Conservation (phyloP, 78 protist genomes). For the Chrysochromulina parva region DNA sequence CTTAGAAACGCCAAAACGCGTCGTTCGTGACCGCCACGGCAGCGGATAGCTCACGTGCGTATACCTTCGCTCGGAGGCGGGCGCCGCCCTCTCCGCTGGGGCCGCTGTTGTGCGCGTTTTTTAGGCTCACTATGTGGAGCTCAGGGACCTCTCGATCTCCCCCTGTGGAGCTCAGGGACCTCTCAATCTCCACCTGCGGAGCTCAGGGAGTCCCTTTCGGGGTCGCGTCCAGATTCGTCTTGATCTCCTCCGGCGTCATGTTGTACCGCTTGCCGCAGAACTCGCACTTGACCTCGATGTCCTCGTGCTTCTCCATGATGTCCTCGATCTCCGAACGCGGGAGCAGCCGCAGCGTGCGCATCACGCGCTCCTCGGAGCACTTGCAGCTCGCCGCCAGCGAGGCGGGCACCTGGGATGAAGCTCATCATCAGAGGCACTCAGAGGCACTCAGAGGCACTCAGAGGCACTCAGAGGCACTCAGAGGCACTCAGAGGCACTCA, state of each 20-base stretch:
- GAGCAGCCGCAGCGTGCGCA: neutral
- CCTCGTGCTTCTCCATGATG: neutral
- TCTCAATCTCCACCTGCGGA: neutral
- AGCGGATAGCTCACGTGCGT: too few relatives aligned
- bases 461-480: too few relatives aligned
- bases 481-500: too few relatives aligned
- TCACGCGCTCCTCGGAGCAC: neutral
- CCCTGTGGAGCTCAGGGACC: neutral
- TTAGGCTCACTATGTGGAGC: neutral
- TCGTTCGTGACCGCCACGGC: too few relatives aligned
- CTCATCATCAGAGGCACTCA: too few relatives aligned
- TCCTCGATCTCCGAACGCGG: neutral
- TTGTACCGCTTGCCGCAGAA: neutral
- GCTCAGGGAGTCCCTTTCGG: neutral
- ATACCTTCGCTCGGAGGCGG: too few relatives aligned
- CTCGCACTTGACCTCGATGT: conserved; percentile 5
- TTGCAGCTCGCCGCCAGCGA: neutral
- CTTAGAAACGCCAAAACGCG: too few relatives aligned
- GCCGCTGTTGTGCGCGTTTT: neutral
- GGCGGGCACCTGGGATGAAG: neutral
- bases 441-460: too few relatives aligned
- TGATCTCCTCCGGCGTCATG: neutral
- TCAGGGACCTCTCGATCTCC: neutral
- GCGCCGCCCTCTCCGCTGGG: too few relatives aligned
- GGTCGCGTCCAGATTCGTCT: neutral